phyloP scores from a whole-genome alignment of 2,329 filamentous ascomycete genomes.

The Cordyceps fumosorosea region DNA sequence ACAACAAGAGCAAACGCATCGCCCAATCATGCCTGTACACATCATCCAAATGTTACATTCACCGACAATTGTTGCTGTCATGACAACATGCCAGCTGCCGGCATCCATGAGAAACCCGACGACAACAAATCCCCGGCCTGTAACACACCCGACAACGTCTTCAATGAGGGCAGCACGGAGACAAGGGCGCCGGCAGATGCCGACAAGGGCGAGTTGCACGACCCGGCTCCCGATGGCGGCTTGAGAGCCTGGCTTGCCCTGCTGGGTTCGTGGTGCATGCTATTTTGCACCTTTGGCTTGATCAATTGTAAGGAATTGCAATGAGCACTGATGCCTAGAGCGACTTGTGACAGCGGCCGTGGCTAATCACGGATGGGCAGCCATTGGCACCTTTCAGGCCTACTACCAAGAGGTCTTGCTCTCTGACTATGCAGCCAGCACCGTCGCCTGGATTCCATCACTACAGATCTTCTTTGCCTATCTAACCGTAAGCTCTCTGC shows the following conservation, averaged over 20 bases:
- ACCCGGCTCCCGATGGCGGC: constrained; percentile 41
- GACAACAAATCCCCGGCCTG: too few relatives aligned
- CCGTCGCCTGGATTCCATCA: constrained; percentile 47
- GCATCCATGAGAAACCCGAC: too few relatives aligned
- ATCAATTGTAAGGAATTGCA: constrained; percentile 20
- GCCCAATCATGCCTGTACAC: too few relatives aligned
- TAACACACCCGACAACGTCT: too few relatives aligned
- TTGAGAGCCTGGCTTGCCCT: constrained; percentile 45
- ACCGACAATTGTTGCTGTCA: too few relatives aligned
- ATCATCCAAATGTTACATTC: too few relatives aligned
- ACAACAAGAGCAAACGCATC: too few relatives aligned
- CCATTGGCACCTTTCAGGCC: constrained; percentile 44
- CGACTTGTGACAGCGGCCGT: neutral
- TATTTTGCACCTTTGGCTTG: constrained; percentile 28
- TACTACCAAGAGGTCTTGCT: constrained; percentile 43
- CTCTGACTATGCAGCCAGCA: constrained; percentile 36
- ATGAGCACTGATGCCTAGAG: neutral
- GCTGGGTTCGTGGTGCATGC: constrained; percentile 25
- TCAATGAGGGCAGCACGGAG: too few relatives aligned
- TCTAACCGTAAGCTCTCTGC: constrained; percentile 14
- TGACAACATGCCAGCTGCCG: too few relatives aligned
- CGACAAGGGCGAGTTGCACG: neutral
- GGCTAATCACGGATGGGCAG: constrained; percentile 10
- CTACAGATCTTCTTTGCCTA: constrained; percentile 33
- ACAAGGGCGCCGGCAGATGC: neutral